A percentile compares a stretch with the other conserved stretches of the same genome.
Conservation (phyloP, 139 green algal genomes). For the Tetraselmis chui region DNA sequence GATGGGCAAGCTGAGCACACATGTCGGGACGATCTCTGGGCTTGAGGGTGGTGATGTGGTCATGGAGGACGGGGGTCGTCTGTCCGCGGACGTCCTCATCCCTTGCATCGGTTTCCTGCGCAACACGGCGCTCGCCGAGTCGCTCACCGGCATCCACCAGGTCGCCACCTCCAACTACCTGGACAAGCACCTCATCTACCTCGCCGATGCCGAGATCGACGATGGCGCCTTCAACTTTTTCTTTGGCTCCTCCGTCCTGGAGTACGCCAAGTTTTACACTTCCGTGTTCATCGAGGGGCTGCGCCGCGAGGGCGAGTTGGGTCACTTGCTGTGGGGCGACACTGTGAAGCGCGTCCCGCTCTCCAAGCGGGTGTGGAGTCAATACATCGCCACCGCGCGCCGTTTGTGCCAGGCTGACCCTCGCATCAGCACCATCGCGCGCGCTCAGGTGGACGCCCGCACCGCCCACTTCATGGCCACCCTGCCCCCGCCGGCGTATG, state of each 20-base stretch:
- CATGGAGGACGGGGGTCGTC: not conserved
- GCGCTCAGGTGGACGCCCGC: not conserved
- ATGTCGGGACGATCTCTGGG: not conserved
- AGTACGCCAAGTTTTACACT: not conserved
- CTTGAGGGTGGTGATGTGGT: not conserved
- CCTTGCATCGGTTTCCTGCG: conserved; percentile 1
- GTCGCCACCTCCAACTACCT: not conserved
- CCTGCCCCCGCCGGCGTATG: not conserved
- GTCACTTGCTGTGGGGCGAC: not conserved
- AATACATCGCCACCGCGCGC: not conserved
- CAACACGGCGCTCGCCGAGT: not conserved
- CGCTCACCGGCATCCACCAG: not conserved
- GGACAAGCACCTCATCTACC: conserved; percentile 6
- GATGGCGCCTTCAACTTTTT: conserved; percentile 3
- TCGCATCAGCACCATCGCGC: not conserved
- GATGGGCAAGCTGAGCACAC: not conserved
- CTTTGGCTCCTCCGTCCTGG: conserved; percentile 4
- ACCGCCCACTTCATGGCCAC: not conserved
- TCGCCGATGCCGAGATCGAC: conserved; percentile 1
- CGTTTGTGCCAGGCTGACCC: not conserved
- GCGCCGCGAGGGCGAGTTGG: not conserved
- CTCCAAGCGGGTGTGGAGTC: not conserved
- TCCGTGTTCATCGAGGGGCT: not conserved
- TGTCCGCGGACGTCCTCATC: not conserved
- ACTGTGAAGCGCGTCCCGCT: not conserved